phyloP scores from a whole-genome alignment of 768 basidiomycete species.

The Galerina marginata region DNA sequence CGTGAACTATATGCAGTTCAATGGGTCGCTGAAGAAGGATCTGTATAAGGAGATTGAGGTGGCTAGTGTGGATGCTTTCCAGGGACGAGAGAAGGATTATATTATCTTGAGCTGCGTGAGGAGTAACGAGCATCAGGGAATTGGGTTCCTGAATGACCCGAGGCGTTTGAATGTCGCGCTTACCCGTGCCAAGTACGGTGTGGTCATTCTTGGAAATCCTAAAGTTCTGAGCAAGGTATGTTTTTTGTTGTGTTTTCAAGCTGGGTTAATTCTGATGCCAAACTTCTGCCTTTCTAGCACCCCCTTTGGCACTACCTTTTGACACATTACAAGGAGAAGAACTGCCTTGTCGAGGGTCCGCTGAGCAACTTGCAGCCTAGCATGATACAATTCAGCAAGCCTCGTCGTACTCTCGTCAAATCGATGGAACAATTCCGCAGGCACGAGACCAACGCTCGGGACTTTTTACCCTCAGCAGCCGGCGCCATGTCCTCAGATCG shows the following conservation, averaged over 20 bases:
- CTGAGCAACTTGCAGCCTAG: constrained; percentile 95
- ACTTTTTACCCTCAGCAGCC: constrained; percentile 58
- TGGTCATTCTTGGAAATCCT: constrained; percentile 99
- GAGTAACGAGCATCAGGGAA: constrained; percentile 99
- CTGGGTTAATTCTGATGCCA: background rate
- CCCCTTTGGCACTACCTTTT: constrained; percentile 98
- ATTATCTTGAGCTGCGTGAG: constrained; percentile 97
- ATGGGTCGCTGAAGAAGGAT: constrained; percentile 99
- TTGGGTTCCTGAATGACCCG: constrained; percentile 98
- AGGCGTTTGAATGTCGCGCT: constrained; percentile 95
- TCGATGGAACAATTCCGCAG: constrained; percentile 93
- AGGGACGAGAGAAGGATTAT: constrained; percentile 99
- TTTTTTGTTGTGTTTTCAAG: constrained; percentile 7
- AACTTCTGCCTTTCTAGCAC: constrained; percentile 62
- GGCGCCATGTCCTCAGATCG: constrained; percentile 54
- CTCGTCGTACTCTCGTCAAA: constrained; percentile 85
- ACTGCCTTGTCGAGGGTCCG: constrained; percentile 92
- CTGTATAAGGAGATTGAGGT: constrained; percentile 99
- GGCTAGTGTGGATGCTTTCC: constrained; percentile 98
- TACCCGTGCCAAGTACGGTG: constrained; percentile 96
- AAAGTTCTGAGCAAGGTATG: constrained; percentile 97
- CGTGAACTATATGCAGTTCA: constrained; percentile 99
- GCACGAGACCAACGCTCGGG: constrained; percentile 90
- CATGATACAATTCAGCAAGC: constrained; percentile 99
- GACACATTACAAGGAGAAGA: constrained; percentile 98